Conservation (phyloP, 1,139 yeast genomes). For the Suhomyces terraborum region DNA sequence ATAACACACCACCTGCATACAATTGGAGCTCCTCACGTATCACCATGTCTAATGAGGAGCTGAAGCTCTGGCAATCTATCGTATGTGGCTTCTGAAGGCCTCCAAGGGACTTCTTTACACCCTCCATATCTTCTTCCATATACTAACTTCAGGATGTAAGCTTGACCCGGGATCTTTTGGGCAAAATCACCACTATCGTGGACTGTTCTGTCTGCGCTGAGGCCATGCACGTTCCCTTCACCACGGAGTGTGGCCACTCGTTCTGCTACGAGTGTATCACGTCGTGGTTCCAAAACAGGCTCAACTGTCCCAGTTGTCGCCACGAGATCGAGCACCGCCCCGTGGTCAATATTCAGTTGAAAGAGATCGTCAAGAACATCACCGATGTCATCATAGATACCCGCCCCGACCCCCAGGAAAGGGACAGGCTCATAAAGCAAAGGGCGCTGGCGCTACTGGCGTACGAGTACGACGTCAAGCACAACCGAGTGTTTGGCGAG, state of each 20-base stretch:
- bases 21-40: neutral
- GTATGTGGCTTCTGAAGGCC: slow-evolving; percentile 16
- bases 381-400: slow-evolving; percentile 35
- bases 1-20: slow-evolving; percentile 6
- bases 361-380: slow-evolving; percentile 35
- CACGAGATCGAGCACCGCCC: slow-evolving; percentile 46
- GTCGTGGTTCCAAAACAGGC: slow-evolving; percentile 51
- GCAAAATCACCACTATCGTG: slow-evolving; percentile 29
- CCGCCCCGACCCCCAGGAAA: slow-evolving; percentile 23
- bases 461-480: slow-evolving; percentile 42
- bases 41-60: slow-evolving; percentile 9
- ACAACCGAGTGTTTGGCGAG: slow-evolving; percentile 46
- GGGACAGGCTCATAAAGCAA: slow-evolving; percentile 24
- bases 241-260: slow-evolving; percentile 47
- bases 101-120: neutral
- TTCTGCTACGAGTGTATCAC: slow-evolving; percentile 52
- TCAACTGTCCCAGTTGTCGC: slow-evolving; percentile 61
- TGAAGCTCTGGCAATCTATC: slow-evolving; percentile 18
- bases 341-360: slow-evolving; percentile 44
- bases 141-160: slow-evolving; percentile 24
- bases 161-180: slow-evolving; percentile 20
- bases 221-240: slow-evolving; percentile 46
- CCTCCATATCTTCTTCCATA: neutral
- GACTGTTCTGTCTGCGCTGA: slow-evolving; percentile 51
- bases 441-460: slow-evolving; percentile 27